Percentiles rank a stretch among this genome's conserved stretches.
These are phyloP conservation scores for Aspergillus nanangensis DNA, from an alignment of 495 filamentous ascomycete genomes.

Conservation along the genomic window DNA sequence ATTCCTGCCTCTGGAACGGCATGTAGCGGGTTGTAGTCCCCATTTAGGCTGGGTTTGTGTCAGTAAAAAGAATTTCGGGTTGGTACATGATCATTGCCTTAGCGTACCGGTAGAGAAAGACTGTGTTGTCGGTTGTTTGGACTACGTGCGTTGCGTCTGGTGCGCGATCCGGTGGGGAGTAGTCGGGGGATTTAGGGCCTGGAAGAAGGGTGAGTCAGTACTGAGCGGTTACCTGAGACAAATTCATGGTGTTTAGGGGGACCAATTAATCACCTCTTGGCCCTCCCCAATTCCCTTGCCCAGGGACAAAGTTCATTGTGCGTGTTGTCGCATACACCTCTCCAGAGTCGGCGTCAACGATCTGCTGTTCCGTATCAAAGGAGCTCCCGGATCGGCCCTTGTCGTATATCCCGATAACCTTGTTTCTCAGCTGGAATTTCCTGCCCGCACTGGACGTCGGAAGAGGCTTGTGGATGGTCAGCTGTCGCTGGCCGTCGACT, in stretches of 20 bases:
- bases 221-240: too few relatives aligned
- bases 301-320: constrained; percentile 72
- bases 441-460: constrained; percentile 66
- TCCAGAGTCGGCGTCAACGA: constrained; percentile 65
- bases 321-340: constrained; percentile 69
- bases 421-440: constrained; percentile 71
- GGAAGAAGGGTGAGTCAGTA: too few relatives aligned
- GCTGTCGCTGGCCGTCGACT: constrained; percentile 81
- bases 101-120: constrained; percentile 66
- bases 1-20: constrained; percentile 75
- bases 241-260: too few relatives aligned
- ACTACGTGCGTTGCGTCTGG: constrained; percentile 71
- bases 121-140: constrained; percentile 64
- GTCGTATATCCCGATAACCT: constrained; percentile 84
- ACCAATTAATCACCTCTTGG: constrained; percentile 65
- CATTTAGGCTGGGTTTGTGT: constrained; percentile 56
- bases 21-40: constrained; percentile 90
- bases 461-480: constrained; percentile 73
- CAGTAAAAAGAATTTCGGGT: constrained; percentile 3
- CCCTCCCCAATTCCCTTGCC: constrained; percentile 83
- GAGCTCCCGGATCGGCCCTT: constrained; percentile 84
- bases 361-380: constrained; percentile 71
- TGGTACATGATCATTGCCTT: too few relatives aligned
- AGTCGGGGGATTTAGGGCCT: constrained; percentile 71
- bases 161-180: constrained; percentile 64